Evolutionary conservation across 1,284 basidiomycete genomes (phyloP), one percentile per base, ranked within the genome.

Genomic region (Rhodotorula sp.): DNA sequence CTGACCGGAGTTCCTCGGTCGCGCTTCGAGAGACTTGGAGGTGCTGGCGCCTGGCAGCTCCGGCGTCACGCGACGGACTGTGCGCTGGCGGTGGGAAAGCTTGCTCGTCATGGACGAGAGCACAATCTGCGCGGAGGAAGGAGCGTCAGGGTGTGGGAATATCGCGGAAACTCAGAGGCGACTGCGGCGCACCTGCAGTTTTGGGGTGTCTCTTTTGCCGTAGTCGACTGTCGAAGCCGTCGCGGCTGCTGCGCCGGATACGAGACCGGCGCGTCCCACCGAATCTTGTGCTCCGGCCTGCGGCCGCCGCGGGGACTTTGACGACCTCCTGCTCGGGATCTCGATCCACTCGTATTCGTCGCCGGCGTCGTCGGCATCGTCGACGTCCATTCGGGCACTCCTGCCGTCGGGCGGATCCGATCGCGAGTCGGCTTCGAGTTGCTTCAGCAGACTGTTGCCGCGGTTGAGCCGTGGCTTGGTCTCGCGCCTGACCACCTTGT

Each of bases 51-150:
- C 39, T 14, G 39, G 39, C 8, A 43, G 39, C 39, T 43, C 39
- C 39, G 39, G 39, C 39, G 39, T 43, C 39, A 82, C 58, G 14
- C 81, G 77, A 2, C 81, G 79, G 16, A 84, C 71, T 0, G 81
- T 82, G 26, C 81, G 79, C 58, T 80, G 83, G 56, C 81, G 81
- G 67, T 83, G 81, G 12, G 83, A 78, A 3, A 85, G 77, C 78
- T 82, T 82, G 69, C 81, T 80, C 12, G 83, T 85, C 79, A 84
- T 83, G 3, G 82, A 84, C 54, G 80, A 79, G 15, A 85, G 77
- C 1, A 84, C 82, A 23, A 83, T 77, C 68, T 84, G 82, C 29
- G 48, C 43, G 29, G 6, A 48, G 34, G 7, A 6, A 3, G 18
- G 3, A 1, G 15, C 23, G 43, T 26, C 29, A 21, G 21, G 0